Conservation (phyloP, 768 basidiomycete species). For the Multifurca ochricompacta region DNA sequence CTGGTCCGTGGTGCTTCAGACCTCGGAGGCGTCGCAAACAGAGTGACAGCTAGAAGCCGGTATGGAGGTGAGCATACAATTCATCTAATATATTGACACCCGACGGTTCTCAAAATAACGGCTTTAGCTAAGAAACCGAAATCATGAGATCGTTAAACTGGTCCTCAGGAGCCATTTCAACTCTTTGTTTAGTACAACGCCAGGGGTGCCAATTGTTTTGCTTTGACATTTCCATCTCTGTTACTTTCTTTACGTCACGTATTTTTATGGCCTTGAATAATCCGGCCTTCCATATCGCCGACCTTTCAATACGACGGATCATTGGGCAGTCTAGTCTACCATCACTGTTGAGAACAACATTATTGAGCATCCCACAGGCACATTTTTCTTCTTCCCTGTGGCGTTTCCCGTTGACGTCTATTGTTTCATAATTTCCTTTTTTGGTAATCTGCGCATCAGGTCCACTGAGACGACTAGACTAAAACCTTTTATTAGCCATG, state of each 20-base stretch:
- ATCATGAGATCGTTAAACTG: slow-evolving; percentile 1
- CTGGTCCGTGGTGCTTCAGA: slow-evolving; percentile 89
- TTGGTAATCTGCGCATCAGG: background rate
- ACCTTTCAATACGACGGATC: background rate
- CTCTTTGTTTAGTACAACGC: too few relatives aligned
- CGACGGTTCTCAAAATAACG: background rate
- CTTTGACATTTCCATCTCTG: background rate
- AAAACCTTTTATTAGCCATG: background rate
- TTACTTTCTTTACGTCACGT: background rate
- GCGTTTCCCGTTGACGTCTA: background rate
- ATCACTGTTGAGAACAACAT: background rate
- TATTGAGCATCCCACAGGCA: background rate
- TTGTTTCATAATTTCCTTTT: background rate
- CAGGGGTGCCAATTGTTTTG: background rate
- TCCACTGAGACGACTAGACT: background rate
- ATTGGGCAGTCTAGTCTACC: background rate
- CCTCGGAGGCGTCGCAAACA: slow-evolving; percentile 81
- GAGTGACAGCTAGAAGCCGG: slow-evolving; percentile 76
- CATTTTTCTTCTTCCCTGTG: background rate
- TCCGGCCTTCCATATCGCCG: background rate
- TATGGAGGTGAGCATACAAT: slow-evolving; percentile 65
- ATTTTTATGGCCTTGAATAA: background rate
- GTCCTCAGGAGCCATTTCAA: background rate
- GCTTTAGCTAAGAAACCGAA: slow-evolving; percentile 14
- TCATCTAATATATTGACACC: background rate